Base-by-base conservation (phyloP, 2,329 filamentous ascomycete genomes). In the Rhinocladiella mackenziei region DNA sequence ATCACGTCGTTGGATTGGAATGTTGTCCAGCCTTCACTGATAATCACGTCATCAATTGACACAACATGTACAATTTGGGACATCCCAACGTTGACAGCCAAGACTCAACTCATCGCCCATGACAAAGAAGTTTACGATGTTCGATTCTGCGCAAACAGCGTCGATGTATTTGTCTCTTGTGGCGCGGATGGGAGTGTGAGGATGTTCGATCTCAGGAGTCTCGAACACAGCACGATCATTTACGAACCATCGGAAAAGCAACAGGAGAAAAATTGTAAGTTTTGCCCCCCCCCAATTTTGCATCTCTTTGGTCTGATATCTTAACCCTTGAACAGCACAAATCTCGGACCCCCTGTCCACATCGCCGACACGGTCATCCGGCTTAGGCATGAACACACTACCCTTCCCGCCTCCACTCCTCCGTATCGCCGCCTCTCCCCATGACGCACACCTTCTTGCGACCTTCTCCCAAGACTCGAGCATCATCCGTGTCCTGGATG, bases 61-160 rank as follows among this genome's bases (percentile, higher is more conserved):
- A 98, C 92, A 1, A 98, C 92, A 4, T 98, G 92, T 69, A 98
- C 92, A 3, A 98, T 98, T 55, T 98, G 92, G 92, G 92, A 98
- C 64, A 98, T 98, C 43, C 92, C 92, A 3, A 96, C 92, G 1
- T 74, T 98, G 51, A 98, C 92, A 1, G 92, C 92, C 39, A 98
- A 98, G 70, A 98, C 92, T 2, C 92, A 98, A 65, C 74, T 98
- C 33, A 98, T 98, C 66, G 92, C 92, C 14, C 92, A 98, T 65
- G 92, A 98, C 69, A 97, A 97, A 67, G 92, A 98, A 67, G 92
- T 98, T 4, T 98, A 95, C 60, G 92, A 98, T 63, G 92, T 98
- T 35, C 53, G 55, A 14, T 98, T 98, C 69, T 98, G 92, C 68
- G 92, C 92, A 36, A 92, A 94, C 57, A 96, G 89, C 58, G 88